phyloP scores from a whole-genome alignment of 305 asterid species.

The Fraxinus sp. region DNA sequence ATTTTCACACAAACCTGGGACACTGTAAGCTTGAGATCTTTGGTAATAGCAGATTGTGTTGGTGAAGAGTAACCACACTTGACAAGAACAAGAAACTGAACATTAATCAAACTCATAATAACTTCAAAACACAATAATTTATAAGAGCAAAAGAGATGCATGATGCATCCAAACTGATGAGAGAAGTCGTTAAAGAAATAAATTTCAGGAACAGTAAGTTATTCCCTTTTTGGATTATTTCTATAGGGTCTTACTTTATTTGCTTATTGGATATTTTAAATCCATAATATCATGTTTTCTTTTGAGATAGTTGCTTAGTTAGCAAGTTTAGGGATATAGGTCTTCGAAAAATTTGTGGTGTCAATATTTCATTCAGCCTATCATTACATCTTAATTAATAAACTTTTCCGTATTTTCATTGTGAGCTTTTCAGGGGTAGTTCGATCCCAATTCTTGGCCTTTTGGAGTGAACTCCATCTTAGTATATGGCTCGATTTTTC shows the following conservation, averaged over 20 bases:
- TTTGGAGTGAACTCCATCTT: neutral
- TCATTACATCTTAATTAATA: neutral
- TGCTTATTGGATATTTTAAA: neutral
- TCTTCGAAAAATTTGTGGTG: neutral
- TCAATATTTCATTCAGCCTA: neutral
- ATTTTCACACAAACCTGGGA: slow-evolving; percentile 61
- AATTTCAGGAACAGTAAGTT: neutral
- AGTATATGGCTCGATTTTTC: neutral
- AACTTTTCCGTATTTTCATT: neutral
- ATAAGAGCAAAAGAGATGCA: neutral
- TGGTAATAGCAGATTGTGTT: slow-evolving; percentile 62
- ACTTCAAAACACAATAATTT: neutral
- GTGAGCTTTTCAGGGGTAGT: neutral
- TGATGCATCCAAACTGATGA: neutral
- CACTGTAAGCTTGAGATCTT: slow-evolving; percentile 71
- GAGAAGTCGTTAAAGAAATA: neutral
- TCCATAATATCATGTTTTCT: neutral
- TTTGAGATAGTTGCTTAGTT: neutral
- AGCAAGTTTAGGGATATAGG: neutral
- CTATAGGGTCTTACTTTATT: neutral
- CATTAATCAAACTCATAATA: slow-evolving; percentile 2
- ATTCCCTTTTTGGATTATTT: neutral
- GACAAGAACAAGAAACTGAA: slow-evolving; percentile 28
- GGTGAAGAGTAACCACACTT: slow-evolving; percentile 94
- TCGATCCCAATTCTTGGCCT: neutral